Evolutionary conservation across 2,329 filamentous ascomycete genomes (phyloP), one percentile per base, ranked within the genome.

Genomic region (Niveomyces coronatus): DNA sequence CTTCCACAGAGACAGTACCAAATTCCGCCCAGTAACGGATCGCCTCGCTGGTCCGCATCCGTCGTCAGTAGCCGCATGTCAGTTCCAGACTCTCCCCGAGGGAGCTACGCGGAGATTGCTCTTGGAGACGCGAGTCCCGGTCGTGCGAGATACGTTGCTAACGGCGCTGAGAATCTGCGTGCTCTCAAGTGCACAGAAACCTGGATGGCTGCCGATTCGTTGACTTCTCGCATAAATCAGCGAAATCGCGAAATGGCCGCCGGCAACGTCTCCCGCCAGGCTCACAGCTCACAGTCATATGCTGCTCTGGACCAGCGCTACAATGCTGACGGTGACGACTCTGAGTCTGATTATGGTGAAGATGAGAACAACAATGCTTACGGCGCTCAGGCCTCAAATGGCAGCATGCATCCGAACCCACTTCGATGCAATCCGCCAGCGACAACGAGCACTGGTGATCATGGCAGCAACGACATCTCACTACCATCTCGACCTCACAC

Each of bases 1-100:
- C 62, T 76, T 10, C 70, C 75, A 9, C 67, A 66, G 45, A 63
- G 71, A 31, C 69, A 76, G 46, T 71, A 76, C 46, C 71, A 77
- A 49, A 57, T 70, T 43, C 45, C 56, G 2, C 61, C 63, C 0
- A 50, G 52, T 24, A 65, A 62, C 43, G 63, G 65, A 17, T 60
- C 65, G 1, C 60, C 65, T 34, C 63, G 62, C 47, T 67, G 61
- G 1, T 52, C 56, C 29, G 63, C 63, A 16, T 61, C 66, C 14
- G 58, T 59, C 13, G 57, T 69, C 13, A 57, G 68, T 9, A 71
- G 72, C 42, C 65, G 65, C 23, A 61, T 63, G 31, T 70, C 74
- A 2, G 60, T 60, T 27, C 48, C 53, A 37, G 45, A 52, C 28
- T 51, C 59, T 41, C 49, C 51, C 15, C 63, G 64, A 33, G 63